Conservation (phyloP, 1,284 basidiomycete species). For the Rhodotorula sp. region DNA sequence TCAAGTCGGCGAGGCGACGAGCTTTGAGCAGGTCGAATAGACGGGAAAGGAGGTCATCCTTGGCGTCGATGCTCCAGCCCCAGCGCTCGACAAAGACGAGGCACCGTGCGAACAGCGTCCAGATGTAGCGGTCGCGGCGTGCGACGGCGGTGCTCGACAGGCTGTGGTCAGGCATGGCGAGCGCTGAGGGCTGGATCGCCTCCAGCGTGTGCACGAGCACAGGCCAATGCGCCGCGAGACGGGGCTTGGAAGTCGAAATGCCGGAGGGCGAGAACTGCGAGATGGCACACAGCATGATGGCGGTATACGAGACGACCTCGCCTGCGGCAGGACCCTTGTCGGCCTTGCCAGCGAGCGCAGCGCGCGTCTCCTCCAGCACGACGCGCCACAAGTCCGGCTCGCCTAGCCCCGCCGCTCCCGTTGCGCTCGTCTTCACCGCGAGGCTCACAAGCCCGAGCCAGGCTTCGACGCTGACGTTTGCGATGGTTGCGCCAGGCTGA, state of each 20-base stretch:
- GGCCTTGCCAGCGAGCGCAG: constrained; percentile 42
- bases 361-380: constrained; percentile 33
- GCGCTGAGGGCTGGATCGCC: constrained; percentile 60
- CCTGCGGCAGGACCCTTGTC: constrained; percentile 55
- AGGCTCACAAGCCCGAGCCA: constrained; percentile 77
- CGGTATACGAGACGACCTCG: constrained; percentile 70
- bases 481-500: constrained; percentile 42
- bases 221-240: constrained; percentile 68
- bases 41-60: constrained; percentile 65
- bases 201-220: constrained; percentile 63
- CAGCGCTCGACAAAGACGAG: constrained; percentile 69
- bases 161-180: constrained; percentile 58
- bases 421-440: neutral
- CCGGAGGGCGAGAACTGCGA: constrained; percentile 78
- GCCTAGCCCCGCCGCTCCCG: constrained; percentile 26
- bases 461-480: constrained; percentile 61
- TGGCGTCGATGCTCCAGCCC: constrained; percentile 67
- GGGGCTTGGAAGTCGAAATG: constrained; percentile 54
- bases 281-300: constrained; percentile 70
- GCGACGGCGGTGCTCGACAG: constrained; percentile 57
- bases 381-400: constrained; percentile 51
- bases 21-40: constrained; percentile 76
- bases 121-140: constrained; percentile 74
- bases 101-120: constrained; percentile 71
- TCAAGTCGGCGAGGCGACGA: constrained; percentile 75